Percentiles rank a stretch among this genome's conserved stretches.
These are phyloP conservation scores for Cocos nucifera DNA, from an alignment of 176 grass and related monocot species.

Conservation along the genomic window DNA sequence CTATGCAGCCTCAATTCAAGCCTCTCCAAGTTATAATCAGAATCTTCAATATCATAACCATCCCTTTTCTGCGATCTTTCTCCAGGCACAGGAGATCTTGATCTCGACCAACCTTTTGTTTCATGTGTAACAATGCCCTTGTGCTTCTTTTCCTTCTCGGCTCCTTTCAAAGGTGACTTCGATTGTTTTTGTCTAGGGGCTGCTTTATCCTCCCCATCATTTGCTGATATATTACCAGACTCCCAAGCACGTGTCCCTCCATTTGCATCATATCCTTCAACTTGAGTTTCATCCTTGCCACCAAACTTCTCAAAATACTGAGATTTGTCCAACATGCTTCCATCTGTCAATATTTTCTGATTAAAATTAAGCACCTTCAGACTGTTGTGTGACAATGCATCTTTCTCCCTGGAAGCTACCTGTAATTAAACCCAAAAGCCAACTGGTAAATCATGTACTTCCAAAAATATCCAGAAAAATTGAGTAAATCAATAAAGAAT, in stretches of 20 bases:
- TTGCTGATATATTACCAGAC: slow-evolving; percentile 9
- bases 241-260: not conserved
- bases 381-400: no score
- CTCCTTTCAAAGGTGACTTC: slow-evolving; percentile 17
- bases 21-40: slow-evolving; percentile 6
- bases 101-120: not conserved
- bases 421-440: no score
- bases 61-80: slow-evolving; percentile 3
- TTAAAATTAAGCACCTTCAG: no score
- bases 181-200: slow-evolving; percentile 5
- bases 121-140: not conserved
- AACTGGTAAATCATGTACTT: no score
- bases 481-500: not conserved
- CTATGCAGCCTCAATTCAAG: slow-evolving; percentile 14
- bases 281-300: not conserved
- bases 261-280: not conserved
- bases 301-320: not conserved
- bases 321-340: not conserved
- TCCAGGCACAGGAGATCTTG: slow-evolving; percentile 6
- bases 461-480: no score
- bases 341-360: not conserved
- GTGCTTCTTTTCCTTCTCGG: slow-evolving; percentile 24
- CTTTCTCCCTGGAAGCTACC: no score
- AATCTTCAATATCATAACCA: not conserved
- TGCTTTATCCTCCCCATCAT: slow-evolving; percentile 8